Conservation (phyloP, 257 asterid genomes). For the Cynanchum wilfordii region DNA sequence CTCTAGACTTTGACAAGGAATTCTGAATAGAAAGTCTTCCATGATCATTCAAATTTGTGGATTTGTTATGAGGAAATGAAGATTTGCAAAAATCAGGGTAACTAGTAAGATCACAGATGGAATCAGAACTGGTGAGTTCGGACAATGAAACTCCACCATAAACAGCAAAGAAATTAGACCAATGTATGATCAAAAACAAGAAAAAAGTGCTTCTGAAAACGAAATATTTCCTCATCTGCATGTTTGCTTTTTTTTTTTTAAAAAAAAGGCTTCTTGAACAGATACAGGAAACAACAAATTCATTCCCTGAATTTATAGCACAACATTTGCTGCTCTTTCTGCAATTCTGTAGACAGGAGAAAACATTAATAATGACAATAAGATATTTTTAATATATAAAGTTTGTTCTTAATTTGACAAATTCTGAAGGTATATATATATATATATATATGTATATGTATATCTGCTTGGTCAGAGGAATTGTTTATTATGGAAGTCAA, state of each 20-base stretch:
- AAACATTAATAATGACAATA: too few relatives aligned
- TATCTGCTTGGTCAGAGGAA: neutral
- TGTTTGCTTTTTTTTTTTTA: neutral
- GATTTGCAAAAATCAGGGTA: slow-evolving; percentile 20
- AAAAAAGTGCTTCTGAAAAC: neutral
- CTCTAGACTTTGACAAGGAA: slow-evolving; percentile 18
- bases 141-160: slow-evolving; percentile 15
- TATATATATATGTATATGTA: too few relatives aligned
- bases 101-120: slow-evolving; percentile 26
- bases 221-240: neutral
- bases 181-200: neutral
- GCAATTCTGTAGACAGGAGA: too few relatives aligned
- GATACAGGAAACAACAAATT: neutral
- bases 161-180: neutral
- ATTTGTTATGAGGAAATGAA: slow-evolving; percentile 16
- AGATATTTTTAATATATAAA: too few relatives aligned
- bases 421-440: too few relatives aligned
- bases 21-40: slow-evolving; percentile 19
- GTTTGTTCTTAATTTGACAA: too few relatives aligned
- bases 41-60: slow-evolving; percentile 20
- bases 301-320: neutral
- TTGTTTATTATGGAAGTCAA: neutral
- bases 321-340: neutral
- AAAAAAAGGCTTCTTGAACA: neutral
- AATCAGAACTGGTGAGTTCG: slow-evolving; percentile 9